Conservation (phyloP, 1,284 basidiomycete genomes). For the Malassezia dermatis region DNA sequence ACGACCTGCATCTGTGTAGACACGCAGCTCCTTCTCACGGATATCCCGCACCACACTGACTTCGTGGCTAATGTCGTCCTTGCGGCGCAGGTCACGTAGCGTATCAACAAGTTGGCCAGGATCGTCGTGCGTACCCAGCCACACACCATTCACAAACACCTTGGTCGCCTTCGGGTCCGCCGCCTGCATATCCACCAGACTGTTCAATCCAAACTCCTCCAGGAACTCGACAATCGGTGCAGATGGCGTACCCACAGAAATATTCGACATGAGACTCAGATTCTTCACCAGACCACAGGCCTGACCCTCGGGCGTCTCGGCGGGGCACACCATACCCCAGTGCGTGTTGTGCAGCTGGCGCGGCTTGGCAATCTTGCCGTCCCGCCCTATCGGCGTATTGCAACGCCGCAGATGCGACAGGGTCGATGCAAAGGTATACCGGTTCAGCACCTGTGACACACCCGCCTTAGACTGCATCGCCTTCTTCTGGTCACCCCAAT, state of each 20-base stretch:
- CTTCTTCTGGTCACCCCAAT: constrained; percentile 98
- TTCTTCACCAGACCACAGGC: constrained; percentile 99
- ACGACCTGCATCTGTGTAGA: constrained; percentile 93
- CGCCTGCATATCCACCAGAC: constrained; percentile 39
- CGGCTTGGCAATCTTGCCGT: constrained; percentile 98
- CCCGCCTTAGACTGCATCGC: constrained; percentile 91
- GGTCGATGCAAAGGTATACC: constrained; percentile 97
- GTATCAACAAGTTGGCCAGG: constrained; percentile 84
- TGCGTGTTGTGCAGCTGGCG: constrained; percentile 98
- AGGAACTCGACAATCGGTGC: constrained; percentile 96
- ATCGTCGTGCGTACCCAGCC: constrained; percentile 98
- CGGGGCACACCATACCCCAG: constrained; percentile 95
- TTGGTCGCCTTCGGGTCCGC: constrained; percentile 57
- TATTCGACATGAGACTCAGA: constrained; percentile 90
- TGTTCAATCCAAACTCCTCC: constrained; percentile 71
- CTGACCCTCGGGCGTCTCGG: constrained; percentile 97
- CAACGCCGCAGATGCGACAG: constrained; percentile 93
- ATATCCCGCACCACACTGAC: constrained; percentile 96
- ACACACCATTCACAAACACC: constrained; percentile 98
- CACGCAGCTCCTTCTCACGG: constrained; percentile 79
- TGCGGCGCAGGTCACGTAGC: constrained; percentile 78
- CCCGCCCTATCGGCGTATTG: constrained; percentile 94
- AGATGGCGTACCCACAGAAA: constrained; percentile 91
- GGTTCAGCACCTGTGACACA: constrained; percentile 95
- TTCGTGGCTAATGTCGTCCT: constrained; percentile 90